Evolutionary conservation across 148 eudicot genomes (phyloP).

Genomic region (Amaranthus palmeri): DNA sequence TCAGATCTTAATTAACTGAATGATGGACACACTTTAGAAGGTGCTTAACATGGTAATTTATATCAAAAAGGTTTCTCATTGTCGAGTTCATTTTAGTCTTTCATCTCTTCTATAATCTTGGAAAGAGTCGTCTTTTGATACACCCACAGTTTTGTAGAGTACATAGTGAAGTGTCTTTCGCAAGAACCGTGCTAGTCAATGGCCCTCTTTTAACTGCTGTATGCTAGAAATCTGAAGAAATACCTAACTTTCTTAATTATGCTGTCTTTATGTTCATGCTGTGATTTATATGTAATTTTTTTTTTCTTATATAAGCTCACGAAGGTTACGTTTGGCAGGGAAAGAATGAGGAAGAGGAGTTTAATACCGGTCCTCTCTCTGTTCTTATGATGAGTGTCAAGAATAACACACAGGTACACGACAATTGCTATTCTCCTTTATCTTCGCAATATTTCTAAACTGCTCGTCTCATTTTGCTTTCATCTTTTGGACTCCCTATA

Average conservation of each 20-base stretch:
- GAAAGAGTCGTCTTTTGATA: neutral
- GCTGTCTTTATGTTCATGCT: neutral
- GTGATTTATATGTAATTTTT: neutral
- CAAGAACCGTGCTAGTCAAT: neutral
- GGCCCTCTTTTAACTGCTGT: neutral
- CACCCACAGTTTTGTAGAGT: neutral
- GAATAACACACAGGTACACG: constrained; percentile 77
- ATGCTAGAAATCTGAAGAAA: neutral
- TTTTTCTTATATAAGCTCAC: neutral
- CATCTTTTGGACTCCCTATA: no score
- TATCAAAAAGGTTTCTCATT: neutral
- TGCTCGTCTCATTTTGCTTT: no score
- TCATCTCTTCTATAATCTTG: neutral
- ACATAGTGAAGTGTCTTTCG: neutral
- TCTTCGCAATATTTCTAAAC: no score
- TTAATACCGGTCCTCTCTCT: constrained; percentile 89
- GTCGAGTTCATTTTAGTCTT: neutral
- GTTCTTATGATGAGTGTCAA: constrained; percentile 90
- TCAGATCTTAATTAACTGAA: neutral
- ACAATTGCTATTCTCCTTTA: neutral
- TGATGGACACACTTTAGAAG: neutral
- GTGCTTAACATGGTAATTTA: neutral
- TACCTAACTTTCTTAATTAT: neutral
- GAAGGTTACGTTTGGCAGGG: constrained; percentile 28
- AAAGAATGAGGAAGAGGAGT: constrained; percentile 93